These are phyloP conservation scores for Colletotrichum lini DNA, from an alignment of 2,329 filamentous ascomycete genomes.

Conservation along the genomic window DNA sequence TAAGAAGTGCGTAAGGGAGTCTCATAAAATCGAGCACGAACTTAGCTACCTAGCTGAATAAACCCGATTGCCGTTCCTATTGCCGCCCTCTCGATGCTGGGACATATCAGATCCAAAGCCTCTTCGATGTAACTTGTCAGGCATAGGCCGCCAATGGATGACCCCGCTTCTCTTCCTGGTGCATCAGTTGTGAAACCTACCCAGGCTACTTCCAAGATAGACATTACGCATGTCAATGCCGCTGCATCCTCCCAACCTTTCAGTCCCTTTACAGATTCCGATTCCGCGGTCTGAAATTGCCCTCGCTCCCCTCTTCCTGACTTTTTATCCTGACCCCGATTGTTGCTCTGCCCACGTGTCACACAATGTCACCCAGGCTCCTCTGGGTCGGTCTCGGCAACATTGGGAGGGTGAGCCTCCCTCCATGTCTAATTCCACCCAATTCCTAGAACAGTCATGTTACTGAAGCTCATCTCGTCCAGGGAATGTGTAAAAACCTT, in stretches of 20 bases:
- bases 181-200: slow-evolving; percentile 7
- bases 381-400: slow-evolving; percentile 90
- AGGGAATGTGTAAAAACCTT: slow-evolving; percentile 90
- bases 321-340: neutral
- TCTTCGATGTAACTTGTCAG: neutral
- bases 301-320: neutral
- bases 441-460: slow-evolving; percentile 42
- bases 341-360: neutral
- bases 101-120: neutral
- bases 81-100: neutral
- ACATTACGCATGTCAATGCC: slow-evolving; percentile 13
- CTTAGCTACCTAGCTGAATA: neutral
- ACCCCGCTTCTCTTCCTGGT: slow-evolving; percentile 9
- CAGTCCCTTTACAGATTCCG: neutral
- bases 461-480: slow-evolving; percentile 28
- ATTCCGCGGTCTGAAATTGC: neutral
- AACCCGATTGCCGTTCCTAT: neutral
- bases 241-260: neutral
- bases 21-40: neutral
- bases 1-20: neutral
- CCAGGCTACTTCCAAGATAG: neutral
- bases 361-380: slow-evolving; percentile 70
- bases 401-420: slow-evolving; percentile 80
- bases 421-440: slow-evolving; percentile 10
- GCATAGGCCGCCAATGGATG: no score